Percentiles rank a stretch among this genome's conserved stretches.
Evolutionary conservation across 805 yeast species (phyloP).

Genomic region (Isabelozyma heimii): DNA sequence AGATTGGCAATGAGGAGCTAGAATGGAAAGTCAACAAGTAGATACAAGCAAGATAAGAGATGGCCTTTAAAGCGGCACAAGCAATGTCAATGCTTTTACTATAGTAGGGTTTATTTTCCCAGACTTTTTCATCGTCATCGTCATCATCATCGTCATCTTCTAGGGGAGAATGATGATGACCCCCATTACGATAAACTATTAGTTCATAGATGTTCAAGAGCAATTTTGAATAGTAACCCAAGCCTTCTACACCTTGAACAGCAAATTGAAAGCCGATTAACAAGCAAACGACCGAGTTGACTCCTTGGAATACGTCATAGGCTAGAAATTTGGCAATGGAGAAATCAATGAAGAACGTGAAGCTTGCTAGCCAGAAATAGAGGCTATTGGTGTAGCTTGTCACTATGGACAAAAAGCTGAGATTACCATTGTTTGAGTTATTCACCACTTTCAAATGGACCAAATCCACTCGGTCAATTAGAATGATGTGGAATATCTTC

Average conservation of each 20-base stretch:
- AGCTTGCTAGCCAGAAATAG: constrained; percentile 41
- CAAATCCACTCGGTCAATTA: constrained; percentile 51
- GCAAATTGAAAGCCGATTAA: constrained; percentile 78
- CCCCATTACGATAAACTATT: constrained; percentile 33
- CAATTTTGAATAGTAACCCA: constrained; percentile 46
- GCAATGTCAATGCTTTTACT: constrained; percentile 55
- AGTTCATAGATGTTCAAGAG: constrained; percentile 57
- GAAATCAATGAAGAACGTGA: constrained; percentile 51
- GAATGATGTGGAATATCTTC: constrained; percentile 76
- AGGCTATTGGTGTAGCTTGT: constrained; percentile 32
- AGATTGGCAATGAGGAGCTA: constrained; percentile 29
- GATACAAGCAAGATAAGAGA: constrained; percentile 27
- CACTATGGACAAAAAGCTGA: constrained; percentile 22
- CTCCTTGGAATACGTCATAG: constrained; percentile 51
- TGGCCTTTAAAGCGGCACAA: constrained; percentile 39
- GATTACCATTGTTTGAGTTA: constrained; percentile 12
- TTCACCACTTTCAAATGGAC: constrained; percentile 27
- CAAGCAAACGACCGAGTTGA: constrained; percentile 54
- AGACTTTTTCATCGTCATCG: constrained; percentile 54
- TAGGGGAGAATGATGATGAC: constrained; percentile 2
- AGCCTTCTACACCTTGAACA: constrained; percentile 53
- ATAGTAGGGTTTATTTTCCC: constrained; percentile 70
- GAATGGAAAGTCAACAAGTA: constrained; percentile 34
- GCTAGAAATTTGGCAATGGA: constrained; percentile 52
- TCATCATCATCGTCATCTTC: constrained; percentile 16